These are phyloP conservation scores for Trichocomaceae sp. DNA, from an alignment of 2,329 filamentous ascomycete species.

Conservation along the genomic window DNA sequence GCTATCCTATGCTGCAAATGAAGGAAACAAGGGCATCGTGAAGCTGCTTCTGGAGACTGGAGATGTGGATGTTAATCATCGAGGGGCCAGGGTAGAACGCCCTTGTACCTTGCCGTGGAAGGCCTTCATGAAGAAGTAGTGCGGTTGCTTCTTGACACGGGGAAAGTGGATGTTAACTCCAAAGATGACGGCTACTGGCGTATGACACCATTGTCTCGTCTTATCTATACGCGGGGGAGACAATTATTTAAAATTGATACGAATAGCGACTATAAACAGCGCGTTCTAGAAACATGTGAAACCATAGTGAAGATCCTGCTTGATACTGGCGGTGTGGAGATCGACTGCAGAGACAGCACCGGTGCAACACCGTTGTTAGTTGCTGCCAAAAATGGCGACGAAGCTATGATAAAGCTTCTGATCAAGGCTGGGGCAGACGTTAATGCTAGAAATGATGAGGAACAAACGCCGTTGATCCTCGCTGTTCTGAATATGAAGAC, in stretches of 20 bases:
- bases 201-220: no score
- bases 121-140: slow-evolving; percentile 7
- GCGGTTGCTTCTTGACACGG: slow-evolving; percentile 4
- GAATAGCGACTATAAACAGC: no score
- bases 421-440: no score
- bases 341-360: slow-evolving; percentile 17
- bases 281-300: no score
- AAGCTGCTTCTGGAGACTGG: neutral
- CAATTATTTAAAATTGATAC: neutral
- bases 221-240: no score
- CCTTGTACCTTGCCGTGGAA: slow-evolving; percentile 10
- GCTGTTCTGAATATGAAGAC: no score
- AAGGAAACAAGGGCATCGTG: slow-evolving; percentile 16
- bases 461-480: no score
- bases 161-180: neutral
- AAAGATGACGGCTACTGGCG: no score
- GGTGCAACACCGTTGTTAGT: slow-evolving; percentile 13
- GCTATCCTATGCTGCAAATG: slow-evolving; percentile 7
- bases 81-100: no score
- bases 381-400: neutral
- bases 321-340: slow-evolving; percentile 14
- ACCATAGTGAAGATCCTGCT: slow-evolving; percentile 23
- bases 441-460: no score
- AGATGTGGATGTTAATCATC: neutral
- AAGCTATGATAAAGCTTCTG: neutral